phyloP scores from a whole-genome alignment of 495 filamentous ascomycete species.

The Neurospora discreta region DNA sequence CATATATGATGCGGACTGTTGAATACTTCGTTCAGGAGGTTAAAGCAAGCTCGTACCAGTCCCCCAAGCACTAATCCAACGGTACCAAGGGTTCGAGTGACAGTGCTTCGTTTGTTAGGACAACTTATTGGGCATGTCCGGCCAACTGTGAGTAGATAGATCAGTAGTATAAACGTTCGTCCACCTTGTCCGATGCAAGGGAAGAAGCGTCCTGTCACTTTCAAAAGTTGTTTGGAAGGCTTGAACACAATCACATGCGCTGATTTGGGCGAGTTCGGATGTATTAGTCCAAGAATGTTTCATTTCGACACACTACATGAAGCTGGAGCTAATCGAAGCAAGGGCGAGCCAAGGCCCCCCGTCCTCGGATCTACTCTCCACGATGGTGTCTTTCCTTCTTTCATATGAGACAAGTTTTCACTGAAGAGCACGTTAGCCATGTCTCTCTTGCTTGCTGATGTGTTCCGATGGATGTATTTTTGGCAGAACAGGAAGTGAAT shows the following conservation, averaged over 20 bases:
- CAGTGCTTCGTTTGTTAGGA: background rate
- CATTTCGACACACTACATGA: background rate
- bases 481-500: background rate
- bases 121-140: background rate
- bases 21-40: background rate
- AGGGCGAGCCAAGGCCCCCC: background rate
- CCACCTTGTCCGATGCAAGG: background rate
- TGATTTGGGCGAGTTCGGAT: background rate
- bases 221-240: background rate
- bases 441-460: background rate
- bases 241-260: background rate
- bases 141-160: background rate
- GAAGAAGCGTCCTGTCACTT: background rate
- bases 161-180: background rate
- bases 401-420: background rate
- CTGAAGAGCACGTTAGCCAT: background rate
- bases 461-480: background rate
- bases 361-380: background rate
- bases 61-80: background rate
- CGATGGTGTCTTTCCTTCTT: background rate
- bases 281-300: background rate
- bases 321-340: background rate
- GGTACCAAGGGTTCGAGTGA: background rate
- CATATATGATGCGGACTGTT: background rate
- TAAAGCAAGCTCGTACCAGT: background rate